phyloP scores from a whole-genome alignment of 306 rosid genomes.

The Bauhinia variegata region DNA sequence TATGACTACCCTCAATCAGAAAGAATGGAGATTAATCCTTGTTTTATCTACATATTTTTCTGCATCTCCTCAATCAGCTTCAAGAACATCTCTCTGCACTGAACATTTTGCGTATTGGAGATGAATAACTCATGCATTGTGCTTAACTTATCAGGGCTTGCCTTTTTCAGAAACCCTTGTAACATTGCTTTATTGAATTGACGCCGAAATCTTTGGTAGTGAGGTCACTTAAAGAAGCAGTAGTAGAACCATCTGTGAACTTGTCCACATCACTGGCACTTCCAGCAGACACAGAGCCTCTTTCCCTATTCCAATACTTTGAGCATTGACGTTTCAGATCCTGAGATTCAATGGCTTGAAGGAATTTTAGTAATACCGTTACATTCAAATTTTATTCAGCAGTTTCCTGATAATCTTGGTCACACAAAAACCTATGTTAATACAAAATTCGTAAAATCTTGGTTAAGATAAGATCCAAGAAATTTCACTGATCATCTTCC shows the following conservation, averaged over 20 bases:
- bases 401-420: not conserved
- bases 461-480: not conserved
- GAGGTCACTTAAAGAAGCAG: constrained; percentile 32
- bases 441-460: constrained; percentile 20
- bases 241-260: constrained; percentile 39
- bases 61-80: constrained; percentile 59
- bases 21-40: constrained; percentile 54
- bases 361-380: constrained; percentile 32
- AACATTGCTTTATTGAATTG: constrained; percentile 40
- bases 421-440: not conserved
- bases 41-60: constrained; percentile 53
- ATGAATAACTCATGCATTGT: constrained; percentile 50
- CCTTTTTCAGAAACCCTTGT: constrained; percentile 61
- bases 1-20: constrained; percentile 46
- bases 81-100: constrained; percentile 52
- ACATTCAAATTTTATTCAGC: constrained; percentile 20
- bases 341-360: constrained; percentile 77
- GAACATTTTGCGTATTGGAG: constrained; percentile 43
- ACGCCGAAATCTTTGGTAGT: constrained; percentile 51
- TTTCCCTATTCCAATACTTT: constrained; percentile 72
- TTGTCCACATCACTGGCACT: constrained; percentile 31
- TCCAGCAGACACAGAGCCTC: constrained; percentile 26
- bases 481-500: no score
- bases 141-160: constrained; percentile 61
- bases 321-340: constrained; percentile 67